A percentile compares a stretch with the other conserved stretches of the same genome.
These are phyloP conservation scores for Podaxis mareebaensis DNA, from an alignment of 768 basidiomycete species.

Conservation along the genomic window DNA sequence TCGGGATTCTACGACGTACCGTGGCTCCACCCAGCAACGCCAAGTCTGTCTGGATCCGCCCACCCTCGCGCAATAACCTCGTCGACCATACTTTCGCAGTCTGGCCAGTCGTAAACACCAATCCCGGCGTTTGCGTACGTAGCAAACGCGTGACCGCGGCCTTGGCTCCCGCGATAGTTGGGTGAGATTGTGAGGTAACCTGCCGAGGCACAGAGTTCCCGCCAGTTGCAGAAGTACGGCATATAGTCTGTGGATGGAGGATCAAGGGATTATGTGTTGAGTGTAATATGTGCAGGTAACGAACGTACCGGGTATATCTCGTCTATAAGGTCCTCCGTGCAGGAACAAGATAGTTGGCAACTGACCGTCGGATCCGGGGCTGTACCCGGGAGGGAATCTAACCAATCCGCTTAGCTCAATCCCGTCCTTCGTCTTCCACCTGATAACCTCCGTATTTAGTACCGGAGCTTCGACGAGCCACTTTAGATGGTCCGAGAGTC, in stretches of 20 bases:
- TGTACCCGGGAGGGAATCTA: slow-evolving; percentile 31
- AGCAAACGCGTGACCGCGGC: slow-evolving; percentile 34
- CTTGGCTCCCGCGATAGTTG: slow-evolving; percentile 39
- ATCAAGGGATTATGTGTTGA: neutral
- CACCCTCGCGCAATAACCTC: slow-evolving; percentile 31
- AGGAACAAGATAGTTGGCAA: slow-evolving; percentile 6
- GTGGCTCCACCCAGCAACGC: slow-evolving; percentile 38
- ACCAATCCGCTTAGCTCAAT: slow-evolving; percentile 30
- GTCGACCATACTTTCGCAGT: slow-evolving; percentile 40
- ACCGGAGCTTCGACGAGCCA: slow-evolving; percentile 31
- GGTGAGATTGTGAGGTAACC: slow-evolving; percentile 38
- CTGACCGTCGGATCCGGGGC: slow-evolving; percentile 5
- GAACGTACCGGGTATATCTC: slow-evolving; percentile 28
- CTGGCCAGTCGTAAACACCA: slow-evolving; percentile 31
- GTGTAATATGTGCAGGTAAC: neutral
- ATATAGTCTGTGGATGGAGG: slow-evolving; percentile 31
- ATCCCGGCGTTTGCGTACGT: slow-evolving; percentile 30
- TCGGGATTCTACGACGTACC: slow-evolving; percentile 20
- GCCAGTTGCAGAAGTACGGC: slow-evolving; percentile 41
- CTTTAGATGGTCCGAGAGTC: slow-evolving; percentile 33
- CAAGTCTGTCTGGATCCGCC: slow-evolving; percentile 31
- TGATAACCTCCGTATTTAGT: slow-evolving; percentile 27
- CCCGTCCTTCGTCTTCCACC: slow-evolving; percentile 32
- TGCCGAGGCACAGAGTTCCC: slow-evolving; percentile 33
- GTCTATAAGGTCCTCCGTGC: slow-evolving; percentile 18